Evolutionary conservation across 768 basidiomycete species (phyloP), one percentile per base, ranked within the genome.

Genomic region (Kwoniella europaea): DNA sequence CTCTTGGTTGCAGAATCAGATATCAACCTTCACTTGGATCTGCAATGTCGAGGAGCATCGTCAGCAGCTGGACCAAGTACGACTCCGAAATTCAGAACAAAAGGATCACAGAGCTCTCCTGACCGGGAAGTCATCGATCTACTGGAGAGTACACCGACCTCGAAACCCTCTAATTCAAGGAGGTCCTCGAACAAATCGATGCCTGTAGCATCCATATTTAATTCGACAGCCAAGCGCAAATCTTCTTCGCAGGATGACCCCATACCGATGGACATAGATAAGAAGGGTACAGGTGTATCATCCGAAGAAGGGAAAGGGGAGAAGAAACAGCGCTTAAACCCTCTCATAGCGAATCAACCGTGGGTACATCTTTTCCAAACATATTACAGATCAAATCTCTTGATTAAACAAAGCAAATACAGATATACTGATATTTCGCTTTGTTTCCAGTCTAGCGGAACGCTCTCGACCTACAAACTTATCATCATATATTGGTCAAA

Each of bases 401-500:
- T 35, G 35, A 35, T 35, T 35, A 35, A 35, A 35, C 35, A 35
- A 35, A 35, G 35, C 35, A 35, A 35, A 35, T 35, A 35, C 35
- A 35, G 35, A 35, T 35, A 7, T 35, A 35, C 35, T 35, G 35
- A 35, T 35, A 35, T 0, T 6, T 35, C 1, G 35, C 35, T 35
- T 7, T 6, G 6, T 7, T 35, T 35, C 35, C 7, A 82, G 82
- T 2, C 83, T 93, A 1, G 91, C 93, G 0, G 92, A 93, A 78
- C 86, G 87, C 20, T 86, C 93, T 54, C 87, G 92, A 10, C 92
- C 92, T 2, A 86, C 84, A 13, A 82, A 81, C 4, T 84, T 93
- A 18, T 86, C 87, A 1, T 89, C 91, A 2, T 91, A 91, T 70
- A 85, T 93, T 35, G 92, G 92, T 2, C 92, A 94, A 77, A 79